These are phyloP conservation scores for Jamesozyma spencerorum DNA, from an alignment of 805 yeast species.

Conservation along the genomic window DNA sequence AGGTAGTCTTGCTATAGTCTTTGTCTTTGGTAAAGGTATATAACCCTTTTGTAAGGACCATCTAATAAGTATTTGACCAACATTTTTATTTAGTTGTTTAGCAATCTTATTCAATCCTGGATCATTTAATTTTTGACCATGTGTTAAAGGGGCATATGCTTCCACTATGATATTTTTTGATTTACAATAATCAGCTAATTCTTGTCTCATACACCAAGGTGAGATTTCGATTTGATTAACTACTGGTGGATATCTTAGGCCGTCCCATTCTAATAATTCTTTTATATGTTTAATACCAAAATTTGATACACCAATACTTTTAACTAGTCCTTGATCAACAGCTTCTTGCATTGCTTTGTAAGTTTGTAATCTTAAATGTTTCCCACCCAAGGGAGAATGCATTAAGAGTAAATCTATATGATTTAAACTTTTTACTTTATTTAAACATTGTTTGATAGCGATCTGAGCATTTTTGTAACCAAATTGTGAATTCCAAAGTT, in stretches of 20 bases:
- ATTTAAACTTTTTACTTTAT: conserved; percentile 42
- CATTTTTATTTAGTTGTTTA: conserved; percentile 38
- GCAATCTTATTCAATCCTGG: conserved; percentile 44
- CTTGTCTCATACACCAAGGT: conserved; percentile 69
- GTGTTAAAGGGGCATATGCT: conserved; percentile 73
- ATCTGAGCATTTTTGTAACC: conserved; percentile 48
- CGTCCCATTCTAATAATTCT: conserved; percentile 51
- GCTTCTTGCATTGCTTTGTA: conserved; percentile 71
- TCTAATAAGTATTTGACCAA: conserved; percentile 57
- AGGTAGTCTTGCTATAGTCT: conserved; percentile 41
- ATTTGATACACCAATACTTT: conserved; percentile 72
- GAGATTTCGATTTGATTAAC: conserved; percentile 78
- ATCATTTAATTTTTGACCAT: conserved; percentile 50
- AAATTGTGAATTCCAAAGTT: conserved; percentile 60
- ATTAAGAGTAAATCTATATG: conserved; percentile 67
- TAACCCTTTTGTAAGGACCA: conserved; percentile 71
- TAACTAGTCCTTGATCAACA: conserved; percentile 47
- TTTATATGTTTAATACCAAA: conserved; percentile 52
- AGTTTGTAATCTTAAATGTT: conserved; percentile 44
- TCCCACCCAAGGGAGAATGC: conserved; percentile 51
- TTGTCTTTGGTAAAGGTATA: conserved; percentile 62
- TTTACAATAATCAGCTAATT: conserved; percentile 52
- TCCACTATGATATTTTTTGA: conserved; percentile 50
- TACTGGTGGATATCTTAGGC: conserved; percentile 48
- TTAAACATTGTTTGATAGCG: conserved; percentile 51